These are phyloP conservation scores for Cubamyces lactineus DNA, from an alignment of 768 basidiomycete genomes.

Conservation along the genomic window DNA sequence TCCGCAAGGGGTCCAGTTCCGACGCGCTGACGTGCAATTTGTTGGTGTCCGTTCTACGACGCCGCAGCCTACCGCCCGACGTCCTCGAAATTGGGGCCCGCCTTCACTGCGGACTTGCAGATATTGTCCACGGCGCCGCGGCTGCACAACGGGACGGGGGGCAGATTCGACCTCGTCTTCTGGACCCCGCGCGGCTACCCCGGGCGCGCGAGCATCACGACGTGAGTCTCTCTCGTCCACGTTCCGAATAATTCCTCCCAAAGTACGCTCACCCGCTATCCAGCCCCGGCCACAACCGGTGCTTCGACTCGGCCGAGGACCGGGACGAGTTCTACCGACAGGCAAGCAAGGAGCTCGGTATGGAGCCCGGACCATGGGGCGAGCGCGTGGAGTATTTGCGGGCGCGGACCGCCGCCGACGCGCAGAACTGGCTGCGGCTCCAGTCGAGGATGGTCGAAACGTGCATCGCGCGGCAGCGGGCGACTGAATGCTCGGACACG, in stretches of 20 bases:
- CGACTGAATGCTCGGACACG: background rate
- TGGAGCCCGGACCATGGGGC: background rate
- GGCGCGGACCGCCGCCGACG: background rate
- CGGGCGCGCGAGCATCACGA: too few relatives aligned
- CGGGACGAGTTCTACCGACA: background rate
- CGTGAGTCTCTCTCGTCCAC: too few relatives aligned
- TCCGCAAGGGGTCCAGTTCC: conserved; percentile 9
- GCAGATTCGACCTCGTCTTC: conserved; percentile 11
- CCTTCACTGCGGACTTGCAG: background rate
- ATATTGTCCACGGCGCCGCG: background rate
- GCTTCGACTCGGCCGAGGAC: conserved; percentile 7
- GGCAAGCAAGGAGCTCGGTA: background rate
- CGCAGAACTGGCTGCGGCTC: background rate
- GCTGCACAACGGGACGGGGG: background rate
- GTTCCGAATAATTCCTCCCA: too few relatives aligned
- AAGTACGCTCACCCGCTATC: background rate
- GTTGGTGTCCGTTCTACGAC: background rate
- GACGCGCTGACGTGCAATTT: background rate
- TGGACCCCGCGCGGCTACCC: background rate
- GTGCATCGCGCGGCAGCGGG: background rate
- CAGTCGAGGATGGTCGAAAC: conserved; percentile 1
- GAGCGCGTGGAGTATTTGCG: background rate
- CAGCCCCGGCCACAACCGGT: conserved; percentile 10
- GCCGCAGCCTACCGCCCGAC: background rate
- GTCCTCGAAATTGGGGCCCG: background rate